Evolutionary conservation across 2,329 filamentous ascomycete species (phyloP), one percentile per base, ranked within the genome.

Genomic region (Didymella keratinophila): DNA sequence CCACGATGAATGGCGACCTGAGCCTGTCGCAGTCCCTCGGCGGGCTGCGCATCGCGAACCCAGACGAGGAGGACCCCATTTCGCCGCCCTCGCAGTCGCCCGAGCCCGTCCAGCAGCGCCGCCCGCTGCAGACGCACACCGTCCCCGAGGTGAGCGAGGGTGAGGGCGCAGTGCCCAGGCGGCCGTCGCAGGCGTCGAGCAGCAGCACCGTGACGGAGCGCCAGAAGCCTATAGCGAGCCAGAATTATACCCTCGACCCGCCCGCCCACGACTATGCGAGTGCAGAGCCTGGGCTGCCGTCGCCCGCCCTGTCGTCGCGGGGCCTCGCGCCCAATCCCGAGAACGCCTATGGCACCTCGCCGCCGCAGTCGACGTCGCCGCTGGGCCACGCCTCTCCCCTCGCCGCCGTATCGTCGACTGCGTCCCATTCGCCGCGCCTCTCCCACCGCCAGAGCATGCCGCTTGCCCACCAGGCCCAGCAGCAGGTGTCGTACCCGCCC

Each of bases 11-110:
- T 81, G 92, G 91, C 79, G 93, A 97, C 82, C 82, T 97, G 76
- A 96, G 91, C 79, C 87, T 98, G 67, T 95, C 93, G 74, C 91
- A 93, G 81, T 92, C 92, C 73, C 85, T 98, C 73, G 95, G 95
- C 73, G 94, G 94, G 72, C 83, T 99, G 78, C 92, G 94, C 77
- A 98, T 99, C 78, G 94, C 95, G 71, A 99, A 98, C 78, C 94
- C 94, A 54, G 93, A 97, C 80, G 88, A 95, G 80, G 84, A 86
- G 61, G 81, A 81, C 61, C 61, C 58, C 48, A 58, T 65, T 10
- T 66, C 73, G 52, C 69, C 71, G 42, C 68, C 70, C 52, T 69
- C 68, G 54, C 68, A 68, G 61, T 69, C 69, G 58, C 66, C 69
- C n/a, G 59, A 57, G 27, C 50, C 39, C 6, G 14, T 65, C 44